A percentile compares a stretch with the other conserved stretches of the same genome.
Evolutionary conservation across 257 asterid genomes (phyloP).

Genomic region (Scutellaria barbata): DNA sequence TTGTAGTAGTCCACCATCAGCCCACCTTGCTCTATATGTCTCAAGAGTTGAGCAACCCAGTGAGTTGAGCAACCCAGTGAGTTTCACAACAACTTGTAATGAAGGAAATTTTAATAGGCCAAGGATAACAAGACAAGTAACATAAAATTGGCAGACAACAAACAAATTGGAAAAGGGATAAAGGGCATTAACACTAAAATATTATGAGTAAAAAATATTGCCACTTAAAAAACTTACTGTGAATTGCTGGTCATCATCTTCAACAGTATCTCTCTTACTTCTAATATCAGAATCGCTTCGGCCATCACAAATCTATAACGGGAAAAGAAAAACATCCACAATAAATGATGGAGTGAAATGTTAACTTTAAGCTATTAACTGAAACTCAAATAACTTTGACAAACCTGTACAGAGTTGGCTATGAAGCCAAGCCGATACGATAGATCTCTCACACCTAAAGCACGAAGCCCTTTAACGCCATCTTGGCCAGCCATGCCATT

Average conservation of each 20-base stretch:
- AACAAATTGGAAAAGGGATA: neutral
- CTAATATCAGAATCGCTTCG: slow-evolving; percentile 72
- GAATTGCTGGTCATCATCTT: slow-evolving; percentile 70
- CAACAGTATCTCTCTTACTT: slow-evolving; percentile 75
- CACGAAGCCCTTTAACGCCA: slow-evolving; percentile 93
- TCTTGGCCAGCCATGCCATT: slow-evolving; percentile 71
- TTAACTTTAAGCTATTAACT: neutral
- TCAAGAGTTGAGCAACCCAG: slow-evolving; percentile 6
- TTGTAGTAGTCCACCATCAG: neutral
- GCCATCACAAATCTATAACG: slow-evolving; percentile 79
- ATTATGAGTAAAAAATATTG: neutral
- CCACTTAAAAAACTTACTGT: slow-evolving; percentile 51
- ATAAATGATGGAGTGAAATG: slow-evolving; percentile 3
- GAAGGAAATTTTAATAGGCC: neutral
- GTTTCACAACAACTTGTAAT: neutral
- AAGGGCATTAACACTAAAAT: neutral
- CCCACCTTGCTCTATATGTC: neutral
- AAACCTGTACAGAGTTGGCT: slow-evolving; percentile 94
- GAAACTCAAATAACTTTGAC: slow-evolving; percentile 18
- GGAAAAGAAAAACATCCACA: slow-evolving; percentile 23
- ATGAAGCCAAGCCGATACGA: slow-evolving; percentile 94
- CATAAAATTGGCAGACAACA: slow-evolving; percentile 1
- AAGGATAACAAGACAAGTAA: neutral
- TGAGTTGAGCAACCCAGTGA: no score
- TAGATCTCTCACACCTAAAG: slow-evolving; percentile 93